phyloP scores from a whole-genome alignment of 169 alveolate genomes.

The Plasmodium vivax region DNA sequence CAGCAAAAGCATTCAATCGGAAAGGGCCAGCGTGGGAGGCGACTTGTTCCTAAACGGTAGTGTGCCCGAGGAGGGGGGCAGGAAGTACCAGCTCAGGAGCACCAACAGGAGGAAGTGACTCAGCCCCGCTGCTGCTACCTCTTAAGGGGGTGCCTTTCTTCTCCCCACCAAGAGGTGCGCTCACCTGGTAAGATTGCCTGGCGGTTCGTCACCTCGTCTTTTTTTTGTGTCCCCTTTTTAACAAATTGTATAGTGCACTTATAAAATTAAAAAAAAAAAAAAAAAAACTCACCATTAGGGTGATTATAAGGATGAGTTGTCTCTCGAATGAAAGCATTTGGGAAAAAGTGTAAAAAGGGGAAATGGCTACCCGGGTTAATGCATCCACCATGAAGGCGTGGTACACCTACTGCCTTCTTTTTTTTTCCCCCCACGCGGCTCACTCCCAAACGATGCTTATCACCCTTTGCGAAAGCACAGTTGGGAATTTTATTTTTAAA shows the following conservation, averaged over 20 bases:
- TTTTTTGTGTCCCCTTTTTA: neutral
- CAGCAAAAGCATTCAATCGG: neutral
- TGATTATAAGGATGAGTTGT: neutral
- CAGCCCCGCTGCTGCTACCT: neutral
- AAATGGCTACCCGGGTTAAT: neutral
- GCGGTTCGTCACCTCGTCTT: neutral
- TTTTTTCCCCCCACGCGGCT: neutral
- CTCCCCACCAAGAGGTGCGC: neutral
- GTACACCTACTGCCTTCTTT: neutral
- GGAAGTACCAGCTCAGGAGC: conserved; percentile 25
- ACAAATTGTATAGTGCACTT: neutral
- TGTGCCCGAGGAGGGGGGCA: neutral
- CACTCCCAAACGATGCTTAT: neutral
- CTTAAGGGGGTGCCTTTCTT: neutral
- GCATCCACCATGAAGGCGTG: neutral
- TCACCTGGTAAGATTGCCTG: neutral
- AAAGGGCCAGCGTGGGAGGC: neutral
- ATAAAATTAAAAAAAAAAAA: too few relatives aligned
- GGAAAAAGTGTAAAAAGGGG: neutral
- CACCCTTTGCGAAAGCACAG: neutral
- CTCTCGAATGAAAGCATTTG: neutral
- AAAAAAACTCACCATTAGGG: neutral
- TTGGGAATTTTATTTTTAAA: neutral
- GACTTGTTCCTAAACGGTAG: neutral
- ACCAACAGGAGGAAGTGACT: neutral